Evolutionary conservation across 495 filamentous ascomycete genomes (phyloP), one percentile per base, ranked within the genome.

Genomic region (Penicillium robsamsonii): DNA sequence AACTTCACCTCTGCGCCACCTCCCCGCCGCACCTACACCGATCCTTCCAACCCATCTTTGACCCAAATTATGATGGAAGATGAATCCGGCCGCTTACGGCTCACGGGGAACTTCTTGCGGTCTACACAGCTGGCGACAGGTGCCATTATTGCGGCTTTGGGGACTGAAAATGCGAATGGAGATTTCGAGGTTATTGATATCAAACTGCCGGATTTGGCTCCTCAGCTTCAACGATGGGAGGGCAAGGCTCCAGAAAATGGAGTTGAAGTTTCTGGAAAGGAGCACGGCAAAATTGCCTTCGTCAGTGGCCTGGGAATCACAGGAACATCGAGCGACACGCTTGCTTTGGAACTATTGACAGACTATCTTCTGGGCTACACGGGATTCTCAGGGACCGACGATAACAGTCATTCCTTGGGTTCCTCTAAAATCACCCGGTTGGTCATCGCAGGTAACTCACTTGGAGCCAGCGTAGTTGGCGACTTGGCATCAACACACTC

Each of bases 141-240:
- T 7, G 92, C 88, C 56, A 89, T 97, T 53, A 80, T 97, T 38
- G 92, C 92, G 12, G 92, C 89, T 0, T 80, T 99, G 73, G 95
- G 95, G 35, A 96, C 91, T 0, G 95, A 99, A 66, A 96, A 95
- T 58, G 77, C 80, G 27, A 85, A 94, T 72, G 95, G 95, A 41
- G 89, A 95, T 59, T 94, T 99, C 52, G 89, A 97, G 59, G 89
- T 96, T 5, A 80, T 97, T 25, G 92, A 96, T 69, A 77, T 96
- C 50, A 88, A 90, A 62, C 82, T 96, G 29, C 89, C 95, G 9
- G 91, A 96, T 66, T 72, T 99, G 3, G 78, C 94, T 10, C 84
- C 83, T 0, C 94, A 97, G 62, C 87, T 90, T 24, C 76, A 79
- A 46, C 84, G 91, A 35, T 96, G 90, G 91, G 81, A 85, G 31